Evolutionary conservation across 176 grass and related monocot genomes (phyloP).

Genomic region (Elymus sibiricus): DNA sequence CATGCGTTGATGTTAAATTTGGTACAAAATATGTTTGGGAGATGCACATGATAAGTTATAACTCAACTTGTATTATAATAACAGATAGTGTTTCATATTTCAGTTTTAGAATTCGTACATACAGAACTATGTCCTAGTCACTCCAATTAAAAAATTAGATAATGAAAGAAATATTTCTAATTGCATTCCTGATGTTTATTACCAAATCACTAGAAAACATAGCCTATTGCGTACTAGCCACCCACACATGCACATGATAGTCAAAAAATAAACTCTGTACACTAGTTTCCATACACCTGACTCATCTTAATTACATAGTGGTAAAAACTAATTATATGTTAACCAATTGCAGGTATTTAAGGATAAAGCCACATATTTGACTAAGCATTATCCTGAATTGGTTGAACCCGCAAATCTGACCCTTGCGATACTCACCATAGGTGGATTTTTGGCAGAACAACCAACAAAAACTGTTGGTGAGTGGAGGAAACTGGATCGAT

Average conservation of each 20-base stretch:
- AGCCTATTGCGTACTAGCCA: neutral
- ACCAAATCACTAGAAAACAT: neutral
- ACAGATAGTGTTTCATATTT: neutral
- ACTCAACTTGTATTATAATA: neutral
- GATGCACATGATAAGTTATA: neutral
- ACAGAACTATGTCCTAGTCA: neutral
- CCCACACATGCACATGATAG: neutral
- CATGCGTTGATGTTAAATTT: neutral
- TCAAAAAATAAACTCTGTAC: neutral
- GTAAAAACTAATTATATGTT: neutral
- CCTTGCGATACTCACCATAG: neutral
- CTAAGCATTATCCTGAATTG: neutral
- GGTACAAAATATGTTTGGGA: neutral
- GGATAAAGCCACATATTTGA: neutral
- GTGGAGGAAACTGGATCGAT: too few species aligned
- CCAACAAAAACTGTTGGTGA: neutral
- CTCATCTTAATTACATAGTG: neutral
- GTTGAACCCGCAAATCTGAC: neutral
- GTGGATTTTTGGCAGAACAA: neutral
- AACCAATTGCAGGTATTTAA: slow-evolving; percentile 7
- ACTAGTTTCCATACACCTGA: neutral
- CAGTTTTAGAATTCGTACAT: too few species aligned
- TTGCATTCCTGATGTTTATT: neutral
- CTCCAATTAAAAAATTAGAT: neutral
- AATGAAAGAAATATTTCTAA: neutral